These are phyloP conservation scores for Rubia tinctorum DNA, from an alignment of 305 asterid genomes.

Conservation along the genomic window DNA sequence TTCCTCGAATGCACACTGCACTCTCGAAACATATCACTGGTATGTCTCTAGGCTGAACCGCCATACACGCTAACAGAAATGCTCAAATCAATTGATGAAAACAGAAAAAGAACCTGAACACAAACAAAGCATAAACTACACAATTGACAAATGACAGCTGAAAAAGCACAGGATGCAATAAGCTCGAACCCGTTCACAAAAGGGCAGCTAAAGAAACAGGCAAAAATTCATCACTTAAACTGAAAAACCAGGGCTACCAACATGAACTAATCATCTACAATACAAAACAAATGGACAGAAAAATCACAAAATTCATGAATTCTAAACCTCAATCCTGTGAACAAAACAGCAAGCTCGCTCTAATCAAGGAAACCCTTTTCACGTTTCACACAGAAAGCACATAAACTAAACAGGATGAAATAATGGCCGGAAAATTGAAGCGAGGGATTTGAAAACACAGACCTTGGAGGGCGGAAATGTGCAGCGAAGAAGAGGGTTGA, in stretches of 20 bases:
- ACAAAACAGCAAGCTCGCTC: not conserved
- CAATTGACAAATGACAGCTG: not conserved
- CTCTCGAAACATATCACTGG: not conserved
- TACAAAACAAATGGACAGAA: not conserved
- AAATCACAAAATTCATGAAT: not conserved
- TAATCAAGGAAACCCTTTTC: not conserved
- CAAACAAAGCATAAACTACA: not conserved
- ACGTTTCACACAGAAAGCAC: not conserved
- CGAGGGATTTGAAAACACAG: not conserved
- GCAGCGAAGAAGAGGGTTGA: slow-evolving; percentile 21
- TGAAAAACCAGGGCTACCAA: not conserved
- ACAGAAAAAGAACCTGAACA: not conserved
- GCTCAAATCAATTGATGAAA: not conserved
- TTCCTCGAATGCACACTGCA: not conserved
- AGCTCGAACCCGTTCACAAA: not conserved
- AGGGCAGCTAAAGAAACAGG: not conserved
- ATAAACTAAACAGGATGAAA: not conserved
- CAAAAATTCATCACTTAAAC: not conserved
- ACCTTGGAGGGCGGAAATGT: slow-evolving; percentile 36
- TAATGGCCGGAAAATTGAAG: not conserved
- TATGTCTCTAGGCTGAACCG: not conserved
- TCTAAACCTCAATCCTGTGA: not conserved
- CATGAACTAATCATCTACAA: not conserved
- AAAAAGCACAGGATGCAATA: not conserved
- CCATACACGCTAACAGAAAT: not conserved